A percentile compares a stretch with the other conserved stretches of the same genome.
These are phyloP conservation scores for Eucalyptus camaldulensis DNA, from an alignment of 345 rosid genomes.

Conservation along the genomic window DNA sequence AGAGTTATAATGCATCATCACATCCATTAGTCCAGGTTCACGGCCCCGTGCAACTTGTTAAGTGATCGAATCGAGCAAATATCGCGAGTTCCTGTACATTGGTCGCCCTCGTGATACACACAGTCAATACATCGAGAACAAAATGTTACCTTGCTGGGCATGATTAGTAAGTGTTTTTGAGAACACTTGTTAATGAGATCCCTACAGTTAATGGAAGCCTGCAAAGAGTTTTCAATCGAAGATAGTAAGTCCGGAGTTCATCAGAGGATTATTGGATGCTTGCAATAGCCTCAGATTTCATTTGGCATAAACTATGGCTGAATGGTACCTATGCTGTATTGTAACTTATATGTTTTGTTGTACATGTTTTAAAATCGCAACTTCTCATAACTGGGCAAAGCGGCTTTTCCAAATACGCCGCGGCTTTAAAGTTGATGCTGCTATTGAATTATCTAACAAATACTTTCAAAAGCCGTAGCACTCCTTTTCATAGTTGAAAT, in stretches of 20 bases:
- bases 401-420: neutral
- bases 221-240: neutral
- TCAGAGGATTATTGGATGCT: neutral
- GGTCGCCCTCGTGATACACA: neutral
- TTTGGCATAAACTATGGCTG: neutral
- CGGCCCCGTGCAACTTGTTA: neutral
- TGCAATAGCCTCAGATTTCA: neutral
- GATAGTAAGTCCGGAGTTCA: neutral
- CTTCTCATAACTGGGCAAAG: neutral
- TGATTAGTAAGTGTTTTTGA: neutral
- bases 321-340: rapidly evolving
- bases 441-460: neutral
- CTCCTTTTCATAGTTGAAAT: neutral
- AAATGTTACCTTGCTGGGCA: neutral
- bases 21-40: neutral
- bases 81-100: neutral
- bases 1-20: neutral
- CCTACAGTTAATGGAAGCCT: neutral
- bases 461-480: neutral
- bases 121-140: neutral
- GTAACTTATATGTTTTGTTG: neutral
- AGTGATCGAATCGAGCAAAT: neutral
- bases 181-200: neutral
- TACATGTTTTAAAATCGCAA: neutral
- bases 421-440: neutral